phyloP scores from a whole-genome alignment of 1,284 basidiomycete genomes.

The Marasmius tenuissimus region DNA sequence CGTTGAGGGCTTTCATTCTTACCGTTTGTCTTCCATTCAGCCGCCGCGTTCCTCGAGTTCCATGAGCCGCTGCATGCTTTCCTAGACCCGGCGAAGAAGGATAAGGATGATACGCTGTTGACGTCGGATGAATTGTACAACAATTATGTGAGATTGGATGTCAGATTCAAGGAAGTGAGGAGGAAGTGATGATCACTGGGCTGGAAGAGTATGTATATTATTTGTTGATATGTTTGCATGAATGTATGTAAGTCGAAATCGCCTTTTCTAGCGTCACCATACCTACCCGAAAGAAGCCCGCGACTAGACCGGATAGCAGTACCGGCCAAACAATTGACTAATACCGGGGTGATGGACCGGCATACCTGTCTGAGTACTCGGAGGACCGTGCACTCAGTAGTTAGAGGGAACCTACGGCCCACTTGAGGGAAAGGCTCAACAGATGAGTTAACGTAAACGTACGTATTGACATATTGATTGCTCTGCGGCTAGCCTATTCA shows the following conservation, averaged over 20 bases:
- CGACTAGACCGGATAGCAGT: no score
- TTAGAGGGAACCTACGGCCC: no score
- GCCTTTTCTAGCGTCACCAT: neutral
- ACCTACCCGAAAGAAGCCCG: neutral
- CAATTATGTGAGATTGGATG: constrained; percentile 54
- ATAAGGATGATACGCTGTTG: constrained; percentile 52
- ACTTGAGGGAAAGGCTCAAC: no score
- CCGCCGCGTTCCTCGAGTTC: constrained; percentile 74
- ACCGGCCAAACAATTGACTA: no score
- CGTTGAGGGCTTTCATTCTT: neutral
- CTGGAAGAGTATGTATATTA: neutral
- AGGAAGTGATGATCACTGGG: neutral
- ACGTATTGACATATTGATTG: no score
- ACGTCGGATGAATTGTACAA: constrained; percentile 62
- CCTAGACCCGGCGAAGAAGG: constrained; percentile 43
- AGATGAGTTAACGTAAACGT: no score
- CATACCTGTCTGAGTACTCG: no score
- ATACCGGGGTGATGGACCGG: no score
- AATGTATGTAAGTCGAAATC: neutral
- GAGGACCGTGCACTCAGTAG: no score
- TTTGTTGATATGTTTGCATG: neutral
- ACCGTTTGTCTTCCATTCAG: constrained; percentile 29
- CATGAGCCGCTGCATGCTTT: constrained; percentile 61
- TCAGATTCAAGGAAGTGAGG: constrained; percentile 23
- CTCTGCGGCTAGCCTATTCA: no score